A percentile compares a stretch with the other conserved stretches of the same genome.
Evolutionary conservation across 495 filamentous ascomycete species (phyloP).

Genomic region (Penicillium riverlandense): DNA sequence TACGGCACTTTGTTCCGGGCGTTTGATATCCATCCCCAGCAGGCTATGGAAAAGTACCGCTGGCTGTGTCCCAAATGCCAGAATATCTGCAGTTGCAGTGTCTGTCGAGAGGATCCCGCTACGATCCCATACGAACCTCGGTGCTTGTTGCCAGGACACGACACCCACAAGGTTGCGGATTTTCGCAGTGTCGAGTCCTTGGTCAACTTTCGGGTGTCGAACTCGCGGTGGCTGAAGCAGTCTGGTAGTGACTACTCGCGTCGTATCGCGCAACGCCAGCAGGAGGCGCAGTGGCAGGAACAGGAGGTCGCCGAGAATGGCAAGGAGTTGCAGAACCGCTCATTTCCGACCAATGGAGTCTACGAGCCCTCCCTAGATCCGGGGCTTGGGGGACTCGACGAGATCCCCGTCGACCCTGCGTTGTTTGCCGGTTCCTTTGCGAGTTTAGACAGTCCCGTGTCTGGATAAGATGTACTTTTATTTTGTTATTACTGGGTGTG

Average conservation of each 20-base stretch:
- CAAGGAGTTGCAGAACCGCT: too few relatives aligned
- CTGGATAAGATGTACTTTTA: too few relatives aligned
- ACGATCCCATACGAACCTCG: slow-evolving; percentile 73
- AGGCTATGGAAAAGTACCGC: slow-evolving; percentile 64
- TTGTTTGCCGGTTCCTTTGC: slow-evolving; percentile 18
- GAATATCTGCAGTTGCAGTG: slow-evolving; percentile 74
- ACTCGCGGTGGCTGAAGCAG: slow-evolving; percentile 68
- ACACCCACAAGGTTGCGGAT: slow-evolving; percentile 82
- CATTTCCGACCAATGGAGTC: too few relatives aligned
- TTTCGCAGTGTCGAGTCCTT: slow-evolving; percentile 79
- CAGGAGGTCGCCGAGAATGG: neutral
- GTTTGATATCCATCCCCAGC: slow-evolving; percentile 77
- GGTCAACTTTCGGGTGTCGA: slow-evolving; percentile 78
- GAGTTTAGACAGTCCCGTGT: neutral
- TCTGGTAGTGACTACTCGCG: slow-evolving; percentile 40
- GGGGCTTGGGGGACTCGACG: slow-evolving; percentile 2
- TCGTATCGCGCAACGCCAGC: slow-evolving; percentile 39
- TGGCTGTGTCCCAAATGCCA: slow-evolving; percentile 88
- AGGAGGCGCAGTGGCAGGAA: slow-evolving; percentile 42
- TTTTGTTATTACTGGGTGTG: too few relatives aligned
- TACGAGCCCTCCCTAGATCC: too few relatives aligned
- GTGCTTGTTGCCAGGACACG: slow-evolving; percentile 77
- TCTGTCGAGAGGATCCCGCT: slow-evolving; percentile 54
- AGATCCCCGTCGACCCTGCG: slow-evolving; percentile 47
- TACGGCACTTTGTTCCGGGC: slow-evolving; percentile 84